phyloP scores from a whole-genome alignment of 345 rosid species.

The Eucalyptus microcorys region DNA sequence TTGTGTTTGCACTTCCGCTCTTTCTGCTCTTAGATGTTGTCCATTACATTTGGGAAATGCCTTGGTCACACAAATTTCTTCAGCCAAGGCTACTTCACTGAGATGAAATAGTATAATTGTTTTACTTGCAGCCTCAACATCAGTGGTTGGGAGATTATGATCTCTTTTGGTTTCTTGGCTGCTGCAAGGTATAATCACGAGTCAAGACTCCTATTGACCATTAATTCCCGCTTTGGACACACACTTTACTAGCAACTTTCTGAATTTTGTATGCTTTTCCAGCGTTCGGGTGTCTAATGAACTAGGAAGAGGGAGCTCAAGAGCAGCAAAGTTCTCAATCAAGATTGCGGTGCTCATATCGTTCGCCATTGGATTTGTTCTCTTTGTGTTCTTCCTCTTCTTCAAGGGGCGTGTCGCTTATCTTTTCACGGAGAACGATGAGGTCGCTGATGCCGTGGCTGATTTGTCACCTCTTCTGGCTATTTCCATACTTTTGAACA shows the following conservation, averaged over 20 bases:
- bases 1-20: not conserved
- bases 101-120: not conserved
- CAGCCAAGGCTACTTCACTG: not conserved
- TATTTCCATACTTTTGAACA: not conserved
- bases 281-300: slow-evolving; percentile 91
- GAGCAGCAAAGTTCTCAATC: slow-evolving; percentile 43
- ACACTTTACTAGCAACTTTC: not conserved
- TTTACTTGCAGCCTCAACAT: slow-evolving; percentile 37
- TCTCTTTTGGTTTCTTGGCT: slow-evolving; percentile 65
- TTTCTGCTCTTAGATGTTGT: not conserved
- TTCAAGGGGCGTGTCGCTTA: slow-evolving; percentile 47
- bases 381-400: slow-evolving; percentile 34
- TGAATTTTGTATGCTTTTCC: not conserved
- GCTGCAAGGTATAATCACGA: slow-evolving; percentile 40
- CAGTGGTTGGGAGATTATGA: slow-evolving; percentile 78
- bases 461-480: slow-evolving; percentile 63
- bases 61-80: not conserved
- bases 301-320: slow-evolving; percentile 49
- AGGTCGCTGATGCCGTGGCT: slow-evolving; percentile 47
- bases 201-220: not conserved
- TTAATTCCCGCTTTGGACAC: not conserved
- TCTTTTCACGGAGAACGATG: slow-evolving; percentile 35
- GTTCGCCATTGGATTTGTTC: slow-evolving; percentile 30
- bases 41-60: not conserved
- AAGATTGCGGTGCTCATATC: slow-evolving; percentile 25